phyloP scores from a whole-genome alignment of 495 filamentous ascomycete species.

The Neurospora sp. region DNA sequence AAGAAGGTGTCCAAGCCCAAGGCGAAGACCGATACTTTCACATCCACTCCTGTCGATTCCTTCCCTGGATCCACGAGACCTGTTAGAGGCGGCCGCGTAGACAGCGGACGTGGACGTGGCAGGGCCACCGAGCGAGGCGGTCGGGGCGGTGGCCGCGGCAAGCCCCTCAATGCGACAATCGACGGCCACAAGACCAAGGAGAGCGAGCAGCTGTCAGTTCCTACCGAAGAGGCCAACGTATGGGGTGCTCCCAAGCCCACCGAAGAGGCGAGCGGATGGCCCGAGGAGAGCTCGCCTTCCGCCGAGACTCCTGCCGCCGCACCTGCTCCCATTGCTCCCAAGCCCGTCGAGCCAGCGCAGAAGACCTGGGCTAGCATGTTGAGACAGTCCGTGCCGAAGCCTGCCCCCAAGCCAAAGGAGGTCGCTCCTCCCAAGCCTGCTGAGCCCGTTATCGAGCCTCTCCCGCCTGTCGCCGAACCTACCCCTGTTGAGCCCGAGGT shows the following conservation, averaged over 20 bases:
- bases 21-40: slow-evolving; percentile 56
- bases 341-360: slow-evolving; percentile 24
- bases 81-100: slow-evolving; percentile 56
- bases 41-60: slow-evolving; percentile 43
- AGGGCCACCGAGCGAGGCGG: slow-evolving; percentile 62
- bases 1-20: slow-evolving; percentile 78
- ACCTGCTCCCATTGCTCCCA: slow-evolving; percentile 14
- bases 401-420: slow-evolving; percentile 36
- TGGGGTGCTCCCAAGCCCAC: slow-evolving; percentile 29
- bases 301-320: slow-evolving; percentile 6
- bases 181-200: slow-evolving; percentile 42
- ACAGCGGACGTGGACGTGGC: slow-evolving; percentile 57
- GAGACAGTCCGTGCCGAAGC: slow-evolving; percentile 33
- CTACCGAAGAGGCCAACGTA: slow-evolving; percentile 34
- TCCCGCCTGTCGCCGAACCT: slow-evolving; percentile 22
- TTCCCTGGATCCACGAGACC: slow-evolving; percentile 26
- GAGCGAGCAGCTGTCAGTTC: slow-evolving; percentile 35
- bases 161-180: slow-evolving; percentile 40
- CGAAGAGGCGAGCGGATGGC: slow-evolving; percentile 20
- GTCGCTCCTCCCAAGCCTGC: slow-evolving; percentile 26
- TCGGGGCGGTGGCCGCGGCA: slow-evolving; percentile 50
- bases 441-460: slow-evolving; percentile 29
- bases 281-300: slow-evolving; percentile 5
- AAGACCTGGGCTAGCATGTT: slow-evolving; percentile 52
- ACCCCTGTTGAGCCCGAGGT: slow-evolving; percentile 21